These are phyloP conservation scores for Umbelopsis vinacea DNA, from an alignment of 192 early-diverging fungal genomes.

Conservation along the genomic window DNA sequence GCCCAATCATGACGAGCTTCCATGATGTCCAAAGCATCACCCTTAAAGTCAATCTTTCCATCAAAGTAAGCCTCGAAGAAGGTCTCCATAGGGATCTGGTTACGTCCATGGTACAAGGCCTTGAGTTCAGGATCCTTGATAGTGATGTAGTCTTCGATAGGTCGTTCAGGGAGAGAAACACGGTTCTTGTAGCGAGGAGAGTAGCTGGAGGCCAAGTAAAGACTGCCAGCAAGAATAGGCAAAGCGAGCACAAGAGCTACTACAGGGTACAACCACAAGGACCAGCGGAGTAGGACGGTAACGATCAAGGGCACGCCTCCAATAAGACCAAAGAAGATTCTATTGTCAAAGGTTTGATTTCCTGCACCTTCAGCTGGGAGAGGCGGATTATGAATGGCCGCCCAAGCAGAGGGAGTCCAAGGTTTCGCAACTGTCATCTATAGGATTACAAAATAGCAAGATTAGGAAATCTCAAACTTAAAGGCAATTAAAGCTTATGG, in stretches of 20 bases:
- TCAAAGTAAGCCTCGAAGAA: slow-evolving; percentile 98
- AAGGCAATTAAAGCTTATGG: not conserved
- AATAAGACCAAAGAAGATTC: slow-evolving; percentile 63
- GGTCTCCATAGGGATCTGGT: slow-evolving; percentile 96
- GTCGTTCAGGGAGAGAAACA: slow-evolving; percentile 78
- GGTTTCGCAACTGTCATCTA: slow-evolving; percentile 20
- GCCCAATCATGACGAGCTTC: slow-evolving; percentile 97
- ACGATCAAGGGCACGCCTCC: slow-evolving; percentile 69
- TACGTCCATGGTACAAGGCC: slow-evolving; percentile 71
- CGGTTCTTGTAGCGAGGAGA: slow-evolving; percentile 65
- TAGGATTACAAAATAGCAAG: not conserved
- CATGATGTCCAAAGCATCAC: slow-evolving; percentile 83
- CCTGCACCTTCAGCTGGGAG: slow-evolving; percentile 86
- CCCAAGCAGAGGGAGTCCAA: slow-evolving; percentile 49
- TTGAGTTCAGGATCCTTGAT: slow-evolving; percentile 83
- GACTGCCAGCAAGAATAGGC: slow-evolving; percentile 74
- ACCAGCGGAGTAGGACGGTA: slow-evolving; percentile 65
- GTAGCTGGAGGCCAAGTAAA: slow-evolving; percentile 69
- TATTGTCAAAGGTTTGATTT: slow-evolving; percentile 80
- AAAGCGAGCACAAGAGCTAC: slow-evolving; percentile 66
- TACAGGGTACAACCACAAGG: slow-evolving; percentile 63
- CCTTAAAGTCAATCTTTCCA: slow-evolving; percentile 90
- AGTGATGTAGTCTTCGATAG: slow-evolving; percentile 86
- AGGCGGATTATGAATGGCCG: slow-evolving; percentile 59
- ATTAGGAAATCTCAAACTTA: not conserved